Percentiles rank a stretch among this genome's conserved stretches.
Evolutionary conservation across 2,329 filamentous ascomycete species (phyloP).

Genomic region (Amylocarpus encephaloides): DNA sequence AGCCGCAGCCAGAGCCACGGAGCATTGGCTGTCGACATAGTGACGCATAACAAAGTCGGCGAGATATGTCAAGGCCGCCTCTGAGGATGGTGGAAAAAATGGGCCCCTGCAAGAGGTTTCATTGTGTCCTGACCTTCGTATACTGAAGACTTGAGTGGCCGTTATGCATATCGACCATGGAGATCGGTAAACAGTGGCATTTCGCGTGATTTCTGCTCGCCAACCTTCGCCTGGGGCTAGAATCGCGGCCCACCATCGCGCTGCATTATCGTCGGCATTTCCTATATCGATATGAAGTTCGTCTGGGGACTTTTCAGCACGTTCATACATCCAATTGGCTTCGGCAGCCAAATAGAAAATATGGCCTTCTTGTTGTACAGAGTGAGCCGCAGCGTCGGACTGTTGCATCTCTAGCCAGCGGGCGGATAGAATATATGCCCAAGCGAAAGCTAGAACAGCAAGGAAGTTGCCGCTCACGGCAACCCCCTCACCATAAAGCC

Average conservation of each 20-base stretch:
- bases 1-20: slow-evolving; percentile 9
- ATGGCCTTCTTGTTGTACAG: no score
- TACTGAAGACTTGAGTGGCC: background rate
- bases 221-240: slow-evolving; percentile 11
- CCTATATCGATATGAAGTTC: slow-evolving; percentile 9
- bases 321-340: slow-evolving; percentile 6
- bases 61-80: slow-evolving; percentile 8
- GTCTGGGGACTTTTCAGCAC: slow-evolving; percentile 6
- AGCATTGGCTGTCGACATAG: slow-evolving; percentile 9
- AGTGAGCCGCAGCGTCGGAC: background rate
- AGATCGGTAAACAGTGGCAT: slow-evolving; percentile 11
- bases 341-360: slow-evolving; percentile 9
- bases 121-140: slow-evolving; percentile 1
- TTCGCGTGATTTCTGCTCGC: slow-evolving; percentile 12
- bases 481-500: background rate
- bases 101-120: no score
- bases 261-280: slow-evolving; percentile 6
- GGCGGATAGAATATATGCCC: slow-evolving; percentile 12
- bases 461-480: slow-evolving; percentile 8
- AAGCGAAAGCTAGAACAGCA: slow-evolving; percentile 11
- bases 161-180: slow-evolving; percentile 12
- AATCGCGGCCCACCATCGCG: slow-evolving; percentile 15
- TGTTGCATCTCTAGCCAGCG: slow-evolving; percentile 12
- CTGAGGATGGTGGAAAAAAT: slow-evolving; percentile 10
- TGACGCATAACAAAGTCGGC: slow-evolving; percentile 10